Conservation (phyloP, 2,329 filamentous ascomycete genomes). For the Aspergillus sp. region DNA sequence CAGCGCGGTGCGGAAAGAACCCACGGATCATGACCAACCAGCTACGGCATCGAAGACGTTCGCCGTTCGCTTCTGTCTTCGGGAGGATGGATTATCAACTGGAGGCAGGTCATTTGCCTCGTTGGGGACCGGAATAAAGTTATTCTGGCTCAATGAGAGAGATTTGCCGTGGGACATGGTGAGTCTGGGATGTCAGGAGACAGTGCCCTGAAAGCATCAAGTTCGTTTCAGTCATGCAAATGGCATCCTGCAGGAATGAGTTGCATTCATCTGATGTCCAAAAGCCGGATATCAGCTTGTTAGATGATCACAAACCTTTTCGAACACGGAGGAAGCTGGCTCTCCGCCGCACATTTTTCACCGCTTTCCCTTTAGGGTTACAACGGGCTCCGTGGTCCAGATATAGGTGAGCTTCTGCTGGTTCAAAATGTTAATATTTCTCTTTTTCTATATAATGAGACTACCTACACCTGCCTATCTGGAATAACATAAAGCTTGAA, state of each 20-base stretch:
- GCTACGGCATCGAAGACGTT: conserved; percentile 60
- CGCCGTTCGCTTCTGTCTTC: conserved; percentile 32
- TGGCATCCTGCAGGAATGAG: neutral
- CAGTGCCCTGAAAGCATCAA: neutral
- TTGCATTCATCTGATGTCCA: neutral
- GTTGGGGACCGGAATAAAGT: conserved; percentile 13
- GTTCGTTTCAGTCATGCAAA: neutral
- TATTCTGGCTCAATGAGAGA: conserved; percentile 19
- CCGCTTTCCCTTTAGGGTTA: neutral
- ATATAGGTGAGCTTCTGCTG: too few species aligned
- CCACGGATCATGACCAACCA: conserved; percentile 34
- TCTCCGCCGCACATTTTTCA: neutral
- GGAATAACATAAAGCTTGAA: too few species aligned
- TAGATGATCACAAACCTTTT: neutral
- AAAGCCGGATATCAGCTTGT: neutral
- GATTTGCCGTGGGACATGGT: conserved; percentile 22
- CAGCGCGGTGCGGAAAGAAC: conserved; percentile 3
- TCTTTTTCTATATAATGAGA: too few species aligned
- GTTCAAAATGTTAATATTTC: too few species aligned
- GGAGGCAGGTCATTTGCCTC: conserved; percentile 3
- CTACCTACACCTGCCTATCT: too few species aligned
- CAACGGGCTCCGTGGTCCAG: too few species aligned
- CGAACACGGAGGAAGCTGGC: neutral
- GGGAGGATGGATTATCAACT: conserved; percentile 8
- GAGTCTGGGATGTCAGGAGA: neutral